Base-by-base conservation (phyloP, 2,329 filamentous ascomycete species). In the Ophiostoma fasciatum region DNA sequence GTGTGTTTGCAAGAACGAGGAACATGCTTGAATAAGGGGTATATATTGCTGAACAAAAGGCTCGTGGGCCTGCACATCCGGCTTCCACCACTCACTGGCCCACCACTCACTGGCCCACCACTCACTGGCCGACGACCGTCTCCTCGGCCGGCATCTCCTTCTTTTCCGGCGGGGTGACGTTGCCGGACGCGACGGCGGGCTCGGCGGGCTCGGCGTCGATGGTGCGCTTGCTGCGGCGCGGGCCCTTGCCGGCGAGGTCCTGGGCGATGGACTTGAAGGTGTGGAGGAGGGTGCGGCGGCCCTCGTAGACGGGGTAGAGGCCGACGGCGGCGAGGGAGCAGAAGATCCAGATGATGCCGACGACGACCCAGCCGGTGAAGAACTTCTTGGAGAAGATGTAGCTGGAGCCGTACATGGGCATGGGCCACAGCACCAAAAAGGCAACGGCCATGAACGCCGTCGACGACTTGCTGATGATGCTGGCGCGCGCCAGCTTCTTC, bases 371-470 rank as follows among this genome's bases (percentile, higher is more conserved):
- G 31, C 81, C 81, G 0, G 79, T 82, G 57, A 88, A 90, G 63
- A 90, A 90, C 18, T 65, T 66, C 62, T 82, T 80, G 54, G 68
- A 75, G 58, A 90, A 92, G 36, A 94, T 69, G 52, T 94, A 94
- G 1, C 71, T 71, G 0, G 68, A 67, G 10, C 83, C 85, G 51
- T 90, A 94, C 74, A 94, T 76, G 1, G 85, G 85, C 69, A 94
- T 88, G 0, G 87, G 85, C 84, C 85, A 94, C 13, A 94, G 68
- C 2, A 94, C 65, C 0, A 94, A 61, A 38, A 93, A 63, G 0
- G 73, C 66, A 0, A 93, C 42, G 0, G 47, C 45, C 50, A 58
- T 39, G 14, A 54, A 38, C 2, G 48, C 36, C 1, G 55, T 58
- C 31, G 46, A 45, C 2, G 39, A 42, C 40, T 51, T 52, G 49